A percentile compares a stretch with the other conserved stretches of the same genome.
These are phyloP conservation scores for Truncatella angustata DNA, from an alignment of 2,329 filamentous ascomycete genomes.

Conservation along the genomic window DNA sequence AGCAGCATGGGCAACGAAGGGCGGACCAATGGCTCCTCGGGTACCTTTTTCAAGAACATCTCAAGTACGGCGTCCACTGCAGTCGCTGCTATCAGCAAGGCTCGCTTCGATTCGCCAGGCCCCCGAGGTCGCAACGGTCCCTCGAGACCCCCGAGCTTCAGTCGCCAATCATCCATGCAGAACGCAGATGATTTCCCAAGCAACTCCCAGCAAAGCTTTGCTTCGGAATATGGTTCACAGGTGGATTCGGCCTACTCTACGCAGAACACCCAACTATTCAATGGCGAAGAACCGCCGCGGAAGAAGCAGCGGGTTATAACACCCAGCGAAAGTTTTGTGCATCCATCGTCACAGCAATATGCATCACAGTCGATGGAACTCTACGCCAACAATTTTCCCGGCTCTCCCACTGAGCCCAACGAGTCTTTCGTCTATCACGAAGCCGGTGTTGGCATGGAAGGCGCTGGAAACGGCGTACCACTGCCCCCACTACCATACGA, in stretches of 20 bases:
- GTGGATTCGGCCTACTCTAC: slow-evolving; percentile 70
- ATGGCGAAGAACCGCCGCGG: slow-evolving; percentile 72
- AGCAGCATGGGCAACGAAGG: slow-evolving; percentile 66
- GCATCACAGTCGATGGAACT: slow-evolving; percentile 44
- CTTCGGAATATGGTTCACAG: slow-evolving; percentile 72
- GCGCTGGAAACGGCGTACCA: slow-evolving; percentile 54
- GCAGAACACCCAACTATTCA: slow-evolving; percentile 48
- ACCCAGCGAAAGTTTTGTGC: slow-evolving; percentile 58
- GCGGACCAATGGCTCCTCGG: slow-evolving; percentile 64
- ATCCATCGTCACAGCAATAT: too few relatives aligned
- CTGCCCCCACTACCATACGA: slow-evolving; percentile 64
- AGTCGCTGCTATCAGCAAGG: slow-evolving; percentile 94
- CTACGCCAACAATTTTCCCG: slow-evolving; percentile 52
- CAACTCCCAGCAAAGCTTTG: slow-evolving; percentile 82
- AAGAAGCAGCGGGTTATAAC: slow-evolving; percentile 69
- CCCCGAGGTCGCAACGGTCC: slow-evolving; percentile 65
- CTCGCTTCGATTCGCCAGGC: slow-evolving; percentile 83
- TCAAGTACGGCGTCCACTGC: slow-evolving; percentile 90
- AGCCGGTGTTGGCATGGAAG: slow-evolving; percentile 40
- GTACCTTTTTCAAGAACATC: slow-evolving; percentile 97
- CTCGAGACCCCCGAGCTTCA: slow-evolving; percentile 66
- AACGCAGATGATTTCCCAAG: slow-evolving; percentile 66
- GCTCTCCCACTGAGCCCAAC: slow-evolving; percentile 77
- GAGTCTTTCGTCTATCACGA: slow-evolving; percentile 73
- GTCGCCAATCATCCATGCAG: slow-evolving; percentile 69